Evolutionary conservation across 305 asterid genomes (phyloP).

Genomic region (Solanum aculeatissimum): DNA sequence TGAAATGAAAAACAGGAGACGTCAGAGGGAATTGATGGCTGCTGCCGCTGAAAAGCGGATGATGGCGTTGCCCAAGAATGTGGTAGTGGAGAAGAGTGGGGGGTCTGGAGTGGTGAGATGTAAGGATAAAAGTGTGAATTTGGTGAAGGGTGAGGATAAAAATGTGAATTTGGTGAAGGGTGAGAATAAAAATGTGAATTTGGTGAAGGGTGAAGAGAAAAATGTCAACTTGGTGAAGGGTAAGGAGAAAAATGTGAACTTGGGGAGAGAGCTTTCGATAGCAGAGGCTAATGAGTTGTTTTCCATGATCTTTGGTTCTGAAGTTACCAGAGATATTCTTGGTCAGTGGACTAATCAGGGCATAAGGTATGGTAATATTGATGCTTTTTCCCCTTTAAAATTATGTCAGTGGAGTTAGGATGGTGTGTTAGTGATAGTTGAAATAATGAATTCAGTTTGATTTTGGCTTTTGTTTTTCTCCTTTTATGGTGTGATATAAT

Average conservation of each 20-base stretch:
- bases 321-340: constrained; percentile 61
- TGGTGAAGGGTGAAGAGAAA: not conserved
- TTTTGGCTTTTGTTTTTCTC: not conserved
- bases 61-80: constrained; percentile 12
- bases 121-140: not conserved
- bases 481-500: not conserved
- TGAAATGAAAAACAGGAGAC: constrained; percentile 36
- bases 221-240: not conserved
- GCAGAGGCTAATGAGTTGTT: constrained; percentile 64
- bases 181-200: not conserved
- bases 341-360: constrained; percentile 99
- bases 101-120: constrained; percentile 21
- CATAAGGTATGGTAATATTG: constrained; percentile 38
- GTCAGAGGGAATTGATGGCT: constrained; percentile 87
- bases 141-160: constrained; percentile 8
- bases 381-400: not conserved
- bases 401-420: not conserved
- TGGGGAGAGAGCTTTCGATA: constrained; percentile 18
- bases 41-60: constrained; percentile 80
- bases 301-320: constrained; percentile 58
- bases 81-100: constrained; percentile 10
- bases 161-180: constrained; percentile 1
- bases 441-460: not conserved
- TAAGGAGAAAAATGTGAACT: not conserved
- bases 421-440: not conserved